A percentile compares a stretch with the other conserved stretches of the same genome.
Evolutionary conservation across 1,284 basidiomycete species (phyloP).

Genomic region (Agaricales sp.): DNA sequence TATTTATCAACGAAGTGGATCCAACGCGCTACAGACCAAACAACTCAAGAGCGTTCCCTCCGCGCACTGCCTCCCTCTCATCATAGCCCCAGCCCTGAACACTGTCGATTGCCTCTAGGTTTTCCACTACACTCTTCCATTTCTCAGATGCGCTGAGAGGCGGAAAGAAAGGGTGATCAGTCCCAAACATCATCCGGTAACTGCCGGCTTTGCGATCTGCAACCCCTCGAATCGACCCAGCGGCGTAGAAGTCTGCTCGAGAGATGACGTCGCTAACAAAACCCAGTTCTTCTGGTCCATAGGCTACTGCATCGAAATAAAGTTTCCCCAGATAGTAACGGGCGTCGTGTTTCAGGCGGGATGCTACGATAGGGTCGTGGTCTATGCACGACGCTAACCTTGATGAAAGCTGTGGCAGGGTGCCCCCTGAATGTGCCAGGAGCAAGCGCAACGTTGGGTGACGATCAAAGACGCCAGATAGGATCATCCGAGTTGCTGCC

Average conservation of each 20-base stretch:
- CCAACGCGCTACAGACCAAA: conserved; percentile 33
- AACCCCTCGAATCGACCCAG: conserved; percentile 21
- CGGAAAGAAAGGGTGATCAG: conserved; percentile 87
- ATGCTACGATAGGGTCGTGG: conserved; percentile 72
- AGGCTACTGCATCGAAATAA: conserved; percentile 76
- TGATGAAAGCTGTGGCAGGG: conserved; percentile 71
- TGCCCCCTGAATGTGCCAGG: conserved; percentile 79
- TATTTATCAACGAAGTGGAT: not conserved
- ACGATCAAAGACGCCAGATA: conserved; percentile 72
- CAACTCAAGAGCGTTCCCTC: conserved; percentile 59
- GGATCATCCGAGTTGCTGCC: conserved; percentile 73
- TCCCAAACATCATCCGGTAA: conserved; percentile 68
- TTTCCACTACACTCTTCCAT: conserved; percentile 79
- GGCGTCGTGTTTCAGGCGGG: conserved; percentile 71
- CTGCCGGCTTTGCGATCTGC: conserved; percentile 34
- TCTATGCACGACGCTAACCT: conserved; percentile 75
- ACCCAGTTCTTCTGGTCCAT: conserved; percentile 73
- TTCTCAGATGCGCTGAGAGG: conserved; percentile 58
- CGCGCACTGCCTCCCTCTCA: conserved; percentile 57
- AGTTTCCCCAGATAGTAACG: conserved; percentile 73
- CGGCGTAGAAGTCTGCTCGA: conserved; percentile 43
- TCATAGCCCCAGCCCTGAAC: conserved; percentile 51
- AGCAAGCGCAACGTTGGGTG: conserved; percentile 65
- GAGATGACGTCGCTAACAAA: conserved; percentile 64
- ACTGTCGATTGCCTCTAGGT: conserved; percentile 64